A percentile compares a stretch with the other conserved stretches of the same genome.
Conservation (phyloP, 2,329 filamentous ascomycete species). For the Apiospora arundinis region DNA sequence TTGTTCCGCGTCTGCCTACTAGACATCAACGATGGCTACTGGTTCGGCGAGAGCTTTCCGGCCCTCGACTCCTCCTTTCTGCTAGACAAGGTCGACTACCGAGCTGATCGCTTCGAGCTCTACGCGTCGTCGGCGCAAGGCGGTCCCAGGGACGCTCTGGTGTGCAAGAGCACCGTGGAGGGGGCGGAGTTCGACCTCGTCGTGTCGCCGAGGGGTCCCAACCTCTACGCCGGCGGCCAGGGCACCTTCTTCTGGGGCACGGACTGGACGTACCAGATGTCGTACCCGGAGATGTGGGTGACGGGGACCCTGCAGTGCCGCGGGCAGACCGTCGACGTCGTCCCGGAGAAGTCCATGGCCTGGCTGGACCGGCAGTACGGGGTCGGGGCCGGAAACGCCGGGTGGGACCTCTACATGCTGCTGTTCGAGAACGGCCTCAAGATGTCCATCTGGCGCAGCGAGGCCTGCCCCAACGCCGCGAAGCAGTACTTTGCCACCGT, state of each 20-base stretch:
- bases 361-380: background rate
- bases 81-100: background rate
- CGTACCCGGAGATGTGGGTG: background rate
- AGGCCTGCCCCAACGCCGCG: background rate
- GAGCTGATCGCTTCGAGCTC: background rate
- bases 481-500: background rate
- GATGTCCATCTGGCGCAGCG: background rate
- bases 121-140: background rate
- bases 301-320: background rate
- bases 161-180: background rate
- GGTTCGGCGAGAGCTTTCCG: background rate
- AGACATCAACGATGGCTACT: background rate
- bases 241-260: background rate
- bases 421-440: background rate
- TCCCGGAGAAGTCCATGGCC: background rate
- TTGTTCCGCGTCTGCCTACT: background rate
- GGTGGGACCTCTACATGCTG: background rate
- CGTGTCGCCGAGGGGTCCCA: background rate
- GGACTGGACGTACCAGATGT: conserved; percentile 4
- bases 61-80: background rate
- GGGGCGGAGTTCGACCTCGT: background rate
- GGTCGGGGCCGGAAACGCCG: background rate
- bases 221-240: background rate
- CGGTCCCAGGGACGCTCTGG: background rate
- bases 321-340: background rate